These are phyloP conservation scores for Amphibolis antarctica DNA, from an alignment of 106 monocot genomes.

Conservation along the genomic window DNA sequence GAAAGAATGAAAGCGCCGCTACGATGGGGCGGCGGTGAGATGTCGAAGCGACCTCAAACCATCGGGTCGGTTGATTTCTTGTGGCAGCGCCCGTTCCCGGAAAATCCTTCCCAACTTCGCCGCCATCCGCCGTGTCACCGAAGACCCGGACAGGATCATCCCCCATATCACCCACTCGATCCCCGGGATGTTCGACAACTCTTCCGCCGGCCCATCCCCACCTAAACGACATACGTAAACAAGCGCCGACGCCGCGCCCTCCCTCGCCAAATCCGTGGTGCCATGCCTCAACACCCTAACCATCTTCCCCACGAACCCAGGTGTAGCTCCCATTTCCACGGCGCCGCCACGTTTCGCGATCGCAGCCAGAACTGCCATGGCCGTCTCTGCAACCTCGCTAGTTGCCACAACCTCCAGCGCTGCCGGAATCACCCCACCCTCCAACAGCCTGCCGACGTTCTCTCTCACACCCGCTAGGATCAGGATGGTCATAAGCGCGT, in stretches of 20 bases:
- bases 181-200: constrained; percentile 34
- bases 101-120: constrained; percentile 56
- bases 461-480: constrained; percentile 58
- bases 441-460: constrained; percentile 39
- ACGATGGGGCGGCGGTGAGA: not conserved
- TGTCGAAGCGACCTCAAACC: not conserved
- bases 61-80: constrained; percentile 23
- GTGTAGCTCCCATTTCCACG: constrained; percentile 22
- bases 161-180: constrained; percentile 81
- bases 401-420: constrained; percentile 24
- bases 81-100: constrained; percentile 35
- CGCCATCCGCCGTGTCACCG: constrained; percentile 58
- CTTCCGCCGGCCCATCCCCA: constrained; percentile 19
- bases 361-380: constrained; percentile 45
- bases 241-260: constrained; percentile 48
- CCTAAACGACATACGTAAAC: constrained; percentile 32
- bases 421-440: constrained; percentile 27
- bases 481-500: constrained; percentile 48
- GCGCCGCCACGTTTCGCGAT: constrained; percentile 61
- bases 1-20: too few relatives aligned
- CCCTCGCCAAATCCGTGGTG: constrained; percentile 49
- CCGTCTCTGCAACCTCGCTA: constrained; percentile 38
- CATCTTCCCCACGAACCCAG: constrained; percentile 27
- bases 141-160: constrained; percentile 63
- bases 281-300: constrained; percentile 43